Evolutionary conservation across 129 eudicot species (phyloP), one percentile per base, ranked within the genome.

Genomic region (Heracleum sosnowskyi): DNA sequence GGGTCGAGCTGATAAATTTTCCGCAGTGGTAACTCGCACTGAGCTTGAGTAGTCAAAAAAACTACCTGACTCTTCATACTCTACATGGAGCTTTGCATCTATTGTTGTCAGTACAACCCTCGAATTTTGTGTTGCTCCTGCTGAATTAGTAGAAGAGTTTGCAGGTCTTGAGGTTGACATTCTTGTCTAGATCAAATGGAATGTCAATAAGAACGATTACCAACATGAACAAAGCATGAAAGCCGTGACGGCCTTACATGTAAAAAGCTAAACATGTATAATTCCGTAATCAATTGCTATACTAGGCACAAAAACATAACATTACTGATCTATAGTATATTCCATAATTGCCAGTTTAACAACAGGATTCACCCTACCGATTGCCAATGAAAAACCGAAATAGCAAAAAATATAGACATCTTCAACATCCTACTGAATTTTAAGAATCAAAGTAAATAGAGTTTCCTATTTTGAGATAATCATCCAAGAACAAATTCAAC

Each of bases 31-130:
- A 69, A 81, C 85, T 18, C 92, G 88, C 18, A 94, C 93, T 9
- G 98, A 88, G 45, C 85, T 86, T 5, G 97, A 89, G 88, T 94
- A 94, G 83, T 94, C 98, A 35, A 94, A 94, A 12, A 90, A 90
- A 42, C 85, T 83, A 29, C 96, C 91, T 0, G 97, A 95, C 68
- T 86, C 94, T 71, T 95, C 98, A 31, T 90, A 95, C 74, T 91
- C 91, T 16, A 97, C 97, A 55, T 95, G 96, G 77, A 95, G 96
- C 80, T 87, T 88, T n/a, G 98, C 98, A 45, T 95, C 98, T 60
- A 10, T 60, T 60, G 68, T 60, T n/a, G 68, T 60, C 68, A 60
- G 68, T n/a, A 60, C 10, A 12, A 60, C 33, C 68, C 68, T 60
- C 11, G 68, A n/a, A 60, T 60, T 60, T 26, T 60, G 68, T 60